Evolutionary conservation across 129 eudicot species (phyloP).

Genomic region (Centrapalus pauciflorus): DNA sequence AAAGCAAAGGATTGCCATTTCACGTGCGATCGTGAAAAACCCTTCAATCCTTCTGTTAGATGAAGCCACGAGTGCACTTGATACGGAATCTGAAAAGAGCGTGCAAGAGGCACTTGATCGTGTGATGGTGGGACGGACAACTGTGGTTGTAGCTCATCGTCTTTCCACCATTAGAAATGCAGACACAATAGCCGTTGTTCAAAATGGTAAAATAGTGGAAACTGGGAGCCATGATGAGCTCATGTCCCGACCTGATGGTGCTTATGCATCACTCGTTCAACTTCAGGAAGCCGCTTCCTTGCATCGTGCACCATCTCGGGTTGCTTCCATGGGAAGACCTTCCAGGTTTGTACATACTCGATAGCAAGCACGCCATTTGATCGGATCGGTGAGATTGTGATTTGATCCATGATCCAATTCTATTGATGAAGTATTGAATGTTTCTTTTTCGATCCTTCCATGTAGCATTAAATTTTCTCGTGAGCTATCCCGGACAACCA

Average conservation of each 20-base stretch:
- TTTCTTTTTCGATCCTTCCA: not conserved
- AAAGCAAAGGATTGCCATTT: conserved; percentile 95
- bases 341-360: conserved; percentile 41
- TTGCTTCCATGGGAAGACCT: conserved; percentile 53
- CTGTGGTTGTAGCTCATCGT: conserved; percentile 92
- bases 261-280: conserved; percentile 77
- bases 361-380: not conserved
- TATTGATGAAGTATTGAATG: not conserved
- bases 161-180: conserved; percentile 97
- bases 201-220: conserved; percentile 77
- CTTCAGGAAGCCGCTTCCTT: conserved; percentile 79
- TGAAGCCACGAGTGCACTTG: conserved; percentile 99
- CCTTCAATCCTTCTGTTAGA: conserved; percentile 86
- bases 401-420: not conserved
- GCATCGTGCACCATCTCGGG: conserved; percentile 54
- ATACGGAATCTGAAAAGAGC: conserved; percentile 95
- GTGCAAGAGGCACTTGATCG: conserved; percentile 99
- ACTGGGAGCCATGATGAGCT: conserved; percentile 97
- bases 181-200: conserved; percentile 82
- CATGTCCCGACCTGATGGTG: conserved; percentile 60
- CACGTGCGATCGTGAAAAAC: conserved; percentile 91
- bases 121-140: conserved; percentile 98
- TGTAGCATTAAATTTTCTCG: conserved; percentile 75
- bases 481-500: conserved; percentile 75
- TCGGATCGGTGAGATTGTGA: not conserved